Conservation (phyloP, 225 moss, liverwort and hornwort species). For the Sphagnum contortum region DNA sequence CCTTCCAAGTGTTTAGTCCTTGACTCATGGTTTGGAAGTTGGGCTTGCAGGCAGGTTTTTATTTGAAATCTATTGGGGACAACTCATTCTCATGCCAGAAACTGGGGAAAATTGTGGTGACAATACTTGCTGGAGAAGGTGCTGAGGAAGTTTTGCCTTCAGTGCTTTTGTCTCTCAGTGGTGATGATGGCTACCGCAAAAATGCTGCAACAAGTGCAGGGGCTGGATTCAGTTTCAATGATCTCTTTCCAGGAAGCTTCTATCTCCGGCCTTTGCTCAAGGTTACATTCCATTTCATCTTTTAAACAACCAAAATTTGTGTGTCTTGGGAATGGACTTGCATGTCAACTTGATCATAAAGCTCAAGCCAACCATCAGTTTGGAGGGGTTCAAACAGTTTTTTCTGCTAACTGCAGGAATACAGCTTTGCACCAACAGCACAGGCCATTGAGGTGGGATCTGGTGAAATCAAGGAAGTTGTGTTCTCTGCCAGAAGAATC, state of each 20-base stretch:
- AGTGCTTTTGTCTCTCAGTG: slow-evolving; percentile 75
- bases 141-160: slow-evolving; percentile 71
- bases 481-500: slow-evolving; percentile 62
- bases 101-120: slow-evolving; percentile 67
- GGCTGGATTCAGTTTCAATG: slow-evolving; percentile 45
- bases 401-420: slow-evolving; percentile 30
- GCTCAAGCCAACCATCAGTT: too few relatives aligned
- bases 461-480: slow-evolving; percentile 59
- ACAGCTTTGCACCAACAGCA: slow-evolving; percentile 71
- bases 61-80: slow-evolving; percentile 47
- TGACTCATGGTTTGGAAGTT: too few relatives aligned
- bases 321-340: slow-evolving; percentile 1
- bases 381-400: too few relatives aligned
- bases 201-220: slow-evolving; percentile 63
- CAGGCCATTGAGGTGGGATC: slow-evolving; percentile 79
- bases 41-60: slow-evolving; percentile 44
- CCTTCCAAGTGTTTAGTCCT: too few relatives aligned
- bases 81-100: slow-evolving; percentile 67
- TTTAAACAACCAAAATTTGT: neutral
- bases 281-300: slow-evolving; percentile 11
- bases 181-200: slow-evolving; percentile 86
- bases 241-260: slow-evolving; percentile 85
- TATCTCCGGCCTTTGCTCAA: slow-evolving; percentile 83
- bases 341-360: neutral
- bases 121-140: slow-evolving; percentile 58